Percentiles rank a stretch among this genome's conserved stretches.
Evolutionary conservation across 192 early-diverging fungal species (phyloP).

Genomic region (Gonapodya prolifera): DNA sequence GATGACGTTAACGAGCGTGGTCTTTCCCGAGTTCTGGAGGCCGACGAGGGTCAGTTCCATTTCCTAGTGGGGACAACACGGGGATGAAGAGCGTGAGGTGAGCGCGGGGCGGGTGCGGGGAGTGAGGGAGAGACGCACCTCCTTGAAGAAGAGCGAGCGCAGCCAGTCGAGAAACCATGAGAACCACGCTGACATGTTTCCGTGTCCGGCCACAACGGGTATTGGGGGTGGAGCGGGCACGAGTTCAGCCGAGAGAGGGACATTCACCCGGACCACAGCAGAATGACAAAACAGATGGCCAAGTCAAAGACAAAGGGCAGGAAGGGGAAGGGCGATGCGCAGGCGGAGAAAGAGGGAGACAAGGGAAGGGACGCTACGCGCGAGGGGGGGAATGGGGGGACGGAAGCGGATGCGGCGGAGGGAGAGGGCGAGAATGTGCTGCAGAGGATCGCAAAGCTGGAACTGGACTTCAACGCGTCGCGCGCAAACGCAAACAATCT

Average conservation of each 20-base stretch:
- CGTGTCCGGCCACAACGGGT: background rate
- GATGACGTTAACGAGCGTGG: constrained; percentile 74
- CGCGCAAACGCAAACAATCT: background rate
- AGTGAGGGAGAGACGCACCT: constrained; percentile 7
- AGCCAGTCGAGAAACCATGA: constrained; percentile 57
- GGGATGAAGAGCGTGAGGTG: background rate
- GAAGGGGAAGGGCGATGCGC: background rate
- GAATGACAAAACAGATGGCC: background rate
- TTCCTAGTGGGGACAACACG: constrained; percentile 22
- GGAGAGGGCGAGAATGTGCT: background rate
- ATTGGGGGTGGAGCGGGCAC: background rate
- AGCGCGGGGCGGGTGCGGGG: background rate
- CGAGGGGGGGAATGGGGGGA: background rate
- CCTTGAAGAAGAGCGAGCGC: constrained; percentile 69
- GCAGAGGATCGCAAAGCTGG: background rate
- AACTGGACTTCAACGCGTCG: background rate
- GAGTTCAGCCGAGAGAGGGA: background rate
- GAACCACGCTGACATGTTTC: constrained; percentile 37
- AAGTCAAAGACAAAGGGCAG: too few relatives aligned
- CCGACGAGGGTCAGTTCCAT: constrained; percentile 80
- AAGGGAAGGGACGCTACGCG: background rate
- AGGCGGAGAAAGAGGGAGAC: background rate
- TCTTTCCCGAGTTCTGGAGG: constrained; percentile 78
- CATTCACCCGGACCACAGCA: background rate
- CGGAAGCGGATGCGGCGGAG: background rate